These are phyloP conservation scores for Kodamaea leandrae DNA, from an alignment of 805 yeast species.

Conservation along the genomic window DNA sequence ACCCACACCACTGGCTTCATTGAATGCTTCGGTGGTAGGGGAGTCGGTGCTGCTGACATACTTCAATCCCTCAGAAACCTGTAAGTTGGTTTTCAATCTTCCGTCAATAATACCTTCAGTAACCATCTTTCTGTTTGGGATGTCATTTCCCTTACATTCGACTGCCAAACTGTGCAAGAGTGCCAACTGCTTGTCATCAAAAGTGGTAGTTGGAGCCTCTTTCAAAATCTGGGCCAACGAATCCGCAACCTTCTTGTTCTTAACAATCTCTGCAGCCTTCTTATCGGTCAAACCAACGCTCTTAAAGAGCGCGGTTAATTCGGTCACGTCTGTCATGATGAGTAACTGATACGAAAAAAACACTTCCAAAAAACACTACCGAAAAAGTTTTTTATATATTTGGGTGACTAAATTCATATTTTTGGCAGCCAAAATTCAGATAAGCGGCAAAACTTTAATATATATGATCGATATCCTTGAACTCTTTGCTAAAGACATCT, in stretches of 20 bases:
- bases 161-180: constrained; percentile 78
- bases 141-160: constrained; percentile 57
- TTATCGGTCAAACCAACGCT: constrained; percentile 66
- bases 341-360: neutral
- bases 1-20: constrained; percentile 76
- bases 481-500: neutral
- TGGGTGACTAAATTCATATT: neutral
- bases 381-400: neutral
- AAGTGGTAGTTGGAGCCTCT: constrained; percentile 35
- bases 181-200: constrained; percentile 60
- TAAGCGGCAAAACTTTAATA: too few relatives aligned
- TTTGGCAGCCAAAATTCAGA: constrained; percentile 6
- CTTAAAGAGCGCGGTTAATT: constrained; percentile 35
- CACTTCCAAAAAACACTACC: neutral
- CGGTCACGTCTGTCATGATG: constrained; percentile 17
- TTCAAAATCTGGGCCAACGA: constrained; percentile 61
- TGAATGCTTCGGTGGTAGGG: constrained; percentile 50
- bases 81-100: constrained; percentile 63
- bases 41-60: constrained; percentile 54
- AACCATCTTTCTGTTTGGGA: constrained; percentile 49
- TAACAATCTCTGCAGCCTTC: constrained; percentile 75
- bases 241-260: constrained; percentile 79
- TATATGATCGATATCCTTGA: neutral
- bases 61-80: constrained; percentile 76
- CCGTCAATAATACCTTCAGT: constrained; percentile 63